A percentile compares a stretch with the other conserved stretches of the same genome.
These are phyloP conservation scores for Zygosaccharomyces bisporus DNA, from an alignment of 805 yeast genomes.

Conservation along the genomic window DNA sequence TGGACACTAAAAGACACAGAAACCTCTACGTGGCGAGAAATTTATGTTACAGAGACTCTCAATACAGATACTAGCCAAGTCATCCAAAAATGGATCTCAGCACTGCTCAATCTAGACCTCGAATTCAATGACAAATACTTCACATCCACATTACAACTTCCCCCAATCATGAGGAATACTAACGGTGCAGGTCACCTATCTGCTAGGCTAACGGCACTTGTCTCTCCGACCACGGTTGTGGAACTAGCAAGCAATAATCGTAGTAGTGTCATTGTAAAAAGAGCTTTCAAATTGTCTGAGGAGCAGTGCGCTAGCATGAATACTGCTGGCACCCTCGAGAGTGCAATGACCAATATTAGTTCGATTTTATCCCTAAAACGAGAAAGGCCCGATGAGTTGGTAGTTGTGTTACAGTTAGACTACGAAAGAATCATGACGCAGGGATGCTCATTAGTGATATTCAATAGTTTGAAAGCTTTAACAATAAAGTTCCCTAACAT, in stretches of 20 bases:
- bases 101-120: constrained; percentile 35
- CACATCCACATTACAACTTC: constrained; percentile 34
- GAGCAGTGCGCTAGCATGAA: background rate
- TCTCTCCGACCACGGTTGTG: constrained; percentile 19
- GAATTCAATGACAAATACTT: constrained; percentile 30
- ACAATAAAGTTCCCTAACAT: constrained; percentile 16
- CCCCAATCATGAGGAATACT: constrained; percentile 16
- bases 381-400: constrained; percentile 26
- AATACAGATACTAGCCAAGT: constrained; percentile 31
- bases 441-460: constrained; percentile 11
- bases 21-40: constrained; percentile 7
- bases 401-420: constrained; percentile 32
- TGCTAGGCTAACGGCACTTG: constrained; percentile 19
- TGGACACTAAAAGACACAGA: constrained; percentile 10
- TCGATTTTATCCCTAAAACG: constrained; percentile 31
- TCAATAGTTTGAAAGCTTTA: constrained; percentile 29
- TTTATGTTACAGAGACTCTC: constrained; percentile 26
- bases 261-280: constrained; percentile 25
- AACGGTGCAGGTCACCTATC: constrained; percentile 4
- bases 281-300: constrained; percentile 17
- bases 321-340: constrained; percentile 15
- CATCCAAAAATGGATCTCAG: constrained; percentile 43
- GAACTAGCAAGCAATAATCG: constrained; percentile 20
- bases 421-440: constrained; percentile 15
- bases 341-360: constrained; percentile 28